Base-by-base conservation (phyloP, 225 moss, liverwort and hornwort genomes). In the Pleurozium schreberi region DNA sequence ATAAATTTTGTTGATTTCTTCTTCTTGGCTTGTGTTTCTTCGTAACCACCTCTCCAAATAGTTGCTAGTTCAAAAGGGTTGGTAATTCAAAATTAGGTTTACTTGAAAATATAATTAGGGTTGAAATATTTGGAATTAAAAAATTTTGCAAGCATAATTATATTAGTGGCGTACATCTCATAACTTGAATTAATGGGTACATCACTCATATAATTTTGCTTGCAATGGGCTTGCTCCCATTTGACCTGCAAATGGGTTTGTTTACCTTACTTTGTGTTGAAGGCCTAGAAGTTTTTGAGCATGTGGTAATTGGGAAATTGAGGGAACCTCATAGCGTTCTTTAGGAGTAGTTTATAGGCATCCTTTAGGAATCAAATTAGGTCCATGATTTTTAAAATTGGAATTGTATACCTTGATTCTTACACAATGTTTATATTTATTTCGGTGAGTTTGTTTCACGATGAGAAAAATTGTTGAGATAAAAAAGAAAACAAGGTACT, bases 271-370 rank as follows among this genome's bases (percentile, higher is more conserved):
- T 57, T 57, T n/a, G 26, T 11, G 2, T 57, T 17, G 18, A 57
- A 57, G 27, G 11, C 11, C 0, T 79, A 1, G 25, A 57, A n/a
- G 26, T 57, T 79, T 43, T 27, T 57, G 17, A 57, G 17, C 57
- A 57, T 11, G 27, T n/a, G 7, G 27, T 38, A 25, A 38, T 2
- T 25, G 8, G 55, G 26, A 55, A 55, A 25, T 55, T 38, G 17
- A 55, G 2, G 52, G 22, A 78, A n/a, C 16, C 0, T 38, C 5
- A 1, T 26, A n/a, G 16, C 0, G 2, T 26, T 77, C 14, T 9
- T 77, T 38, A 10, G 6, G 6, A 38, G 10, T 38, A 50, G 21
- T 34, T 75, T 0, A 52, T n/a, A 1, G 20, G 20, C 75, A 21
- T 33, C 2, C 6, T 3, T 20, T 36, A 22, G 14, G 23, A 75